Evolutionary conservation across 2,329 filamentous ascomycete genomes (phyloP), one percentile per base, ranked within the genome.

Genomic region (Blastomyces parvus): DNA sequence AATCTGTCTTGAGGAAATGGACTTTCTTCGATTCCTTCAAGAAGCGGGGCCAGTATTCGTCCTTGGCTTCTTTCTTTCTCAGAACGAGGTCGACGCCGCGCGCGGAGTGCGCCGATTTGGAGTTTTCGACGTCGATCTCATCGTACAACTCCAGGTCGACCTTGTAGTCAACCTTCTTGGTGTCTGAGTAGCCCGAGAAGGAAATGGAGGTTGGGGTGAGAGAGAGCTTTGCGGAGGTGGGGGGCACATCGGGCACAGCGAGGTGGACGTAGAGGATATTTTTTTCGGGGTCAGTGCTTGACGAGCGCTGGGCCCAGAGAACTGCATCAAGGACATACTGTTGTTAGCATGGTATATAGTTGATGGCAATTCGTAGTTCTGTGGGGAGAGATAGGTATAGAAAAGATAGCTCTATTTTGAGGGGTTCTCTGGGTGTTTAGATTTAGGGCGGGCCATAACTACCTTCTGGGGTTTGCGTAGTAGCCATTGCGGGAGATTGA

Each of bases 1-100:
- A 99, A 81, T 99, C 89, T 68, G 94, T 97, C 88, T 96, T 96
- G 73, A 99, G 80, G 85, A 91, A 99, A 81, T 97, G 94, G 62
- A 90, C 81, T 83, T 91, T 96, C 84, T 90, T 88, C 69, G 82
- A 78, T 65, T 93, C 90, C 87, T 97, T 97, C 76, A 97, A 84
- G 73, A 99, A 84, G 68, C 94, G 87, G 67, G 92, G 92, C 94
- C 94, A 99, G 85, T 88, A 97, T 79, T 94, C 91, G 73, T 91
- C 86, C 79, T 91, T 90, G 68, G 94, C 84, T 74, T 96, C 91
- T 87, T 97, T 97, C 89, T 99, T 99, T 79, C 90, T 86, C 77
- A 99, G 84, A 76, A 96, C 89, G 71, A 97, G 79, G 82, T 96
- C 89, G 70, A 97, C 83, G 73, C 91, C 91, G 79, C 93, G 91